These are phyloP conservation scores for Xylaria sp. DNA, from an alignment of 2,329 filamentous ascomycete species.

Conservation along the genomic window DNA sequence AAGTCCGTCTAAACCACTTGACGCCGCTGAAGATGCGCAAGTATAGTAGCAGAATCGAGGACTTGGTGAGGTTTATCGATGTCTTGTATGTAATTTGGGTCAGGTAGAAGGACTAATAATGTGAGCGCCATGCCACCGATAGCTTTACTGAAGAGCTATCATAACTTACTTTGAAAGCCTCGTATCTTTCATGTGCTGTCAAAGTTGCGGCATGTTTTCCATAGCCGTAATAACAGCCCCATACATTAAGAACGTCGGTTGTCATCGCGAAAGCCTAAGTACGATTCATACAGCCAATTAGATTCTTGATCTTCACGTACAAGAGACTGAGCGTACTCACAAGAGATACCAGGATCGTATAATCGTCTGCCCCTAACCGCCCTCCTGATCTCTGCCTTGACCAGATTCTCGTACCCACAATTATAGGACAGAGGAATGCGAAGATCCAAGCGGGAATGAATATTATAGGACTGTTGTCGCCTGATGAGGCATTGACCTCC, in stretches of 20 bases:
- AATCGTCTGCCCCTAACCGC: constrained; percentile 47
- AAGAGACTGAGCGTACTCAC: constrained; percentile 3
- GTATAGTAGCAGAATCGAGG: constrained; percentile 51
- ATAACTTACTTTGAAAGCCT: constrained; percentile 45
- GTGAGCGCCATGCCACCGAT: constrained; percentile 6
- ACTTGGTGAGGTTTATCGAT: constrained; percentile 51
- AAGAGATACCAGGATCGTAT: constrained; percentile 42
- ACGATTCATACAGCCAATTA: not conserved
- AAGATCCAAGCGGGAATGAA: constrained; percentile 46
- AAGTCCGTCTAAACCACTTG: constrained; percentile 48
- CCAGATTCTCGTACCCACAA: constrained; percentile 47
- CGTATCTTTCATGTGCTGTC: constrained; percentile 37
- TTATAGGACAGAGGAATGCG: constrained; percentile 43
- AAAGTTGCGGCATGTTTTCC: constrained; percentile 43
- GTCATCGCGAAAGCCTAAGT: constrained; percentile 44
- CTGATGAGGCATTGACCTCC: not conserved
- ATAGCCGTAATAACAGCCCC: constrained; percentile 48
- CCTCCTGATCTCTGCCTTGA: constrained; percentile 43
- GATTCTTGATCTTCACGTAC: not conserved
- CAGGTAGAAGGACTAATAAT: constrained; percentile 48
- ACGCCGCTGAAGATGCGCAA: constrained; percentile 49
- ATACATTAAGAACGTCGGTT: constrained; percentile 45
- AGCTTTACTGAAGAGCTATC: not conserved
- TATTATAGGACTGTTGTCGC: constrained; percentile 34
- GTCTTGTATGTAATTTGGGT: constrained; percentile 51